Evolutionary conservation across 176 grass and related monocot genomes (phyloP).

Genomic region (Thinopyrum elongatum): DNA sequence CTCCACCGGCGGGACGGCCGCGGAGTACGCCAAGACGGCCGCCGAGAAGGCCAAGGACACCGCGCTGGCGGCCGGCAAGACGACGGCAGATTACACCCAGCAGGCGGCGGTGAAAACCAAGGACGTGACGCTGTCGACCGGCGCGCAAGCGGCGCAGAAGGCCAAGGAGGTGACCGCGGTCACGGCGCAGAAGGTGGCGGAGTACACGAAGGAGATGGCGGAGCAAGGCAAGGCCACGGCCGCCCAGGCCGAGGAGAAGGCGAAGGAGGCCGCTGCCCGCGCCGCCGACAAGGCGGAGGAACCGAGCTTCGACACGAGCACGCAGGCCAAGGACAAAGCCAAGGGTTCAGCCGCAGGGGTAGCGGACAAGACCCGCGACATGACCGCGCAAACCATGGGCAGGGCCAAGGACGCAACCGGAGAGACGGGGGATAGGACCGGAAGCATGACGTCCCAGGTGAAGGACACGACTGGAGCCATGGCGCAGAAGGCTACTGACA

Average conservation of each 20-base stretch:
- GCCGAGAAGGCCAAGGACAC: slow-evolving; percentile 50
- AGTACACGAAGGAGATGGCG: slow-evolving; percentile 38
- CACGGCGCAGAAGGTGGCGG: slow-evolving; percentile 27
- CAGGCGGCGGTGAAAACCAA: slow-evolving; percentile 54
- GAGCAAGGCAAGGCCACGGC: slow-evolving; percentile 28
- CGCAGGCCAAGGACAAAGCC: neutral
- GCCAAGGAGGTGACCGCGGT: slow-evolving; percentile 50
- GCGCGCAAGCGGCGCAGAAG: slow-evolving; percentile 42
- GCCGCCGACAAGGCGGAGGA: slow-evolving; percentile 33
- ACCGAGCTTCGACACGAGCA: neutral
- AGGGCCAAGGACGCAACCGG: neutral
- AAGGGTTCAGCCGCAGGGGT: neutral
- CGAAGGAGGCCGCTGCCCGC: slow-evolving; percentile 22
- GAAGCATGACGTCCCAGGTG: neutral
- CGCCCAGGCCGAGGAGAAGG: neutral
- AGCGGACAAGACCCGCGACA: slow-evolving; percentile 33
- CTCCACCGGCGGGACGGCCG: slow-evolving; percentile 34
- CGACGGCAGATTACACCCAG: slow-evolving; percentile 46
- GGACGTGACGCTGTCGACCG: slow-evolving; percentile 36
- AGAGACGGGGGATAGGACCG: neutral
- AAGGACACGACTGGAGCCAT: slow-evolving; percentile 29
- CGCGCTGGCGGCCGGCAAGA: slow-evolving; percentile 34
- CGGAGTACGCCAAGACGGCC: slow-evolving; percentile 39
- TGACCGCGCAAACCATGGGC: neutral
- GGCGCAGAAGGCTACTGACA: slow-evolving; percentile 34